Conservation (phyloP, 352 stramenopile genomes). For the Globisporangium yorkense region DNA sequence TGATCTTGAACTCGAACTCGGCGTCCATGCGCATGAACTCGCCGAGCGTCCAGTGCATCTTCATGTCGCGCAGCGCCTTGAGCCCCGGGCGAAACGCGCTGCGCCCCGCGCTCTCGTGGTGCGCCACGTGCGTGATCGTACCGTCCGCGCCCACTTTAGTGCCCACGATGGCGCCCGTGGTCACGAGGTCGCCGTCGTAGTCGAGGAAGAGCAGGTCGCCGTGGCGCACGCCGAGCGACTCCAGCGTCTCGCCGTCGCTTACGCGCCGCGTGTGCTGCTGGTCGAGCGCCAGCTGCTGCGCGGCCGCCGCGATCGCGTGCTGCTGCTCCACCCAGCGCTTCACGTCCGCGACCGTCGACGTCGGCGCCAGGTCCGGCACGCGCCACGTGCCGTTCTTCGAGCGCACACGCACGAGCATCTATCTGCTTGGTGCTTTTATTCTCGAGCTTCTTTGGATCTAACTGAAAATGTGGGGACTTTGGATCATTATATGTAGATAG, state of each 20-base stretch:
- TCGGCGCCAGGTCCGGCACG: constrained; percentile 50
- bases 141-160: constrained; percentile 80
- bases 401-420: constrained; percentile 79
- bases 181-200: constrained; percentile 65
- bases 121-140: constrained; percentile 69
- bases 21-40: constrained; percentile 98
- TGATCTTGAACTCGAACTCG: constrained; percentile 97
- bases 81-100: constrained; percentile 93
- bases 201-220: constrained; percentile 80
- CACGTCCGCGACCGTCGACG: constrained; percentile 63
- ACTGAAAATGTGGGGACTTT: no score
- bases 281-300: constrained; percentile 58
- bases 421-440: background rate
- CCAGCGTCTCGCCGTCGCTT: constrained; percentile 49
- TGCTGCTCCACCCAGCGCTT: constrained; percentile 73
- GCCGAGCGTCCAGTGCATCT: constrained; percentile 97
- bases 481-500: no score
- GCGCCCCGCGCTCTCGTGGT: constrained; percentile 68
- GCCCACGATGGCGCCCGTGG: constrained; percentile 36
- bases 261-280: constrained; percentile 28
- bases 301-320: constrained; percentile 47
- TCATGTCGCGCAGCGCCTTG: constrained; percentile 96
- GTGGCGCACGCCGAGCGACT: constrained; percentile 52
- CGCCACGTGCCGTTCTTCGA: constrained; percentile 88
- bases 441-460: background rate